Evolutionary conservation across 2,329 filamentous ascomycete genomes (phyloP), one percentile per base, ranked within the genome.

Genomic region (Phaeosphaeria sp.): DNA sequence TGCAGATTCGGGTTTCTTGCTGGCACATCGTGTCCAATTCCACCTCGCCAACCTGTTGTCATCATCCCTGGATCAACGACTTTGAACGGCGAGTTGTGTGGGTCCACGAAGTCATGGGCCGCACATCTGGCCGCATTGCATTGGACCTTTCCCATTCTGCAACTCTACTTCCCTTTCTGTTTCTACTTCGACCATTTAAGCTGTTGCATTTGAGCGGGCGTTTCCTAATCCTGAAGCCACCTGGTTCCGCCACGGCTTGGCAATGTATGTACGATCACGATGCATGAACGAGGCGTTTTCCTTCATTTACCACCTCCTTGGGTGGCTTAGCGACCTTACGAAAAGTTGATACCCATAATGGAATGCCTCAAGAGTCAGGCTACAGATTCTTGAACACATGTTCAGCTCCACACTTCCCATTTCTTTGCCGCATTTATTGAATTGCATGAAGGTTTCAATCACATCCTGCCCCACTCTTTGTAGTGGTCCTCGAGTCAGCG

Each of bases 211-310:
- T 68, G 61, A 69, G 67, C 67, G 67, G 64, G 67, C 64, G 64
- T 67, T 68, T 60, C 59, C 50, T 51, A 54, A 54, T 44, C 51
- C 30, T 54, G 47, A 49, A 36, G 45, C 49, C 49, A 49, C 44
- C 20, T 44, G 45, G 22, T 25, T 47, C 15, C 30, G 36, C 44
- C 40, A 48, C 25, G 48, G 56, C 40, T 43, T 25, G 47, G 49
- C 49, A n/a, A 56, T 66, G 59, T 68, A 65, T 60, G 61, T 53
- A 69, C 59, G 55, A 66, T 57, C 55, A 59, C 42, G 42, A 65
- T 64, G 66, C 66, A 71, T 71, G 61, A 63, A 65, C 49, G 59
- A 60, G 69, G 66, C 64, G 66, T 68, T 66, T 62, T 48, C 51
- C 39, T 58, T 56, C 48, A 53, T 48, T 48, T 51, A 42, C 51